phyloP scores from a whole-genome alignment of 2,329 filamentous ascomycete genomes.

The Didymella pinodella region DNA sequence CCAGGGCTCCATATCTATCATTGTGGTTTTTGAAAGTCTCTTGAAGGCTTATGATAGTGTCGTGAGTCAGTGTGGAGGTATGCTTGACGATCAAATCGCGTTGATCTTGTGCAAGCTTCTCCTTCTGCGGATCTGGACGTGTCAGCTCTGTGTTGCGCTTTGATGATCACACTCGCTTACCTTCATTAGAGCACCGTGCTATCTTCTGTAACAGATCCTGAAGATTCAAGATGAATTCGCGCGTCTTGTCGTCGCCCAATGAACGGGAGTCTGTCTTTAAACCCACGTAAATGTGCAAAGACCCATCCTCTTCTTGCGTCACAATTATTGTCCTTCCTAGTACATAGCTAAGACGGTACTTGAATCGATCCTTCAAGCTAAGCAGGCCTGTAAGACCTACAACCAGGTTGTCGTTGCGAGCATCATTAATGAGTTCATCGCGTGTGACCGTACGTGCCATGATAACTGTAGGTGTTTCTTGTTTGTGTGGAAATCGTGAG shows the following conservation, averaged over 20 bases:
- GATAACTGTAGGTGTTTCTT: background rate
- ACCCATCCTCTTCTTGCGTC: background rate
- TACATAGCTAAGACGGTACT: background rate
- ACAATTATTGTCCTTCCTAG: background rate
- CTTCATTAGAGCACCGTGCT: background rate
- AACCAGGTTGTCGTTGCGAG: background rate
- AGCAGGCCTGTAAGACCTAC: background rate
- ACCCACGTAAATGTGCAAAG: background rate
- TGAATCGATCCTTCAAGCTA: slow-evolving; percentile 2
- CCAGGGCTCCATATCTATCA: background rate
- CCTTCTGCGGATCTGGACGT: background rate
- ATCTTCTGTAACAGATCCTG: background rate
- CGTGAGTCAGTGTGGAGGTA: background rate
- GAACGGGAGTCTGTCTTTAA: background rate
- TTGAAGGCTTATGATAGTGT: background rate
- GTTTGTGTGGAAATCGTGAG: background rate
- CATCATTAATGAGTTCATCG: slow-evolving; percentile 4
- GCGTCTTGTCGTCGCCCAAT: background rate
- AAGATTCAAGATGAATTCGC: background rate
- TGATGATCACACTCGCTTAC: background rate
- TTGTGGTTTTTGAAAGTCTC: background rate
- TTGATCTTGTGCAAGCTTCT: background rate
- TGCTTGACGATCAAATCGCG: slow-evolving; percentile 8
- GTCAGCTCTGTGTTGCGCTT: slow-evolving; percentile 6
- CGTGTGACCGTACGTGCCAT: background rate